phyloP scores from a whole-genome alignment of 129 eudicot species.

The Tagetes patula region DNA sequence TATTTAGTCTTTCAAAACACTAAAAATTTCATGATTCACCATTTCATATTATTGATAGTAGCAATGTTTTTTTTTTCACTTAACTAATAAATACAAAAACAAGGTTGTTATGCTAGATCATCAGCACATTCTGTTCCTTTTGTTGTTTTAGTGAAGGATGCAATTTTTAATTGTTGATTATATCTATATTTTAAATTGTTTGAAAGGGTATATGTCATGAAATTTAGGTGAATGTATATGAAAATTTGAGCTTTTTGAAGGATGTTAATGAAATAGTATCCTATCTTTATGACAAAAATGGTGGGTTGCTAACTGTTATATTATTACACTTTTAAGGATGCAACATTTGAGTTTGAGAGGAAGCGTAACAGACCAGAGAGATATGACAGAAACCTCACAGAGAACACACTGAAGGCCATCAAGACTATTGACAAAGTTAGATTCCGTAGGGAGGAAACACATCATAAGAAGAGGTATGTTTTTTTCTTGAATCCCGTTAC shows the following conservation, averaged over 20 bases:
- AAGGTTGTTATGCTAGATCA: neutral
- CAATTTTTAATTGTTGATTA: neutral
- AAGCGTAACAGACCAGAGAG: conserved; percentile 96
- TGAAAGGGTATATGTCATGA: neutral
- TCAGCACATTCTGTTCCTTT: neutral
- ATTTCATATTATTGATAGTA: neutral
- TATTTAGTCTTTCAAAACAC: neutral
- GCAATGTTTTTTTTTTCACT: neutral
- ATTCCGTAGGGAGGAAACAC: conserved; percentile 46
- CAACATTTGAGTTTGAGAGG: conserved; percentile 97
- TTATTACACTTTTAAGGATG: conserved; percentile 43
- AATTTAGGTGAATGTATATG: neutral
- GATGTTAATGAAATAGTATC: neutral
- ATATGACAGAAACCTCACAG: conserved; percentile 80
- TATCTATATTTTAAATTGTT: neutral
- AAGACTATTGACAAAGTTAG: conserved; percentile 64
- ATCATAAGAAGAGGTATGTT: conserved; percentile 48
- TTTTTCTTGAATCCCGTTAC: neutral
- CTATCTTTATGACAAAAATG: neutral
- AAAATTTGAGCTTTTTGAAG: neutral
- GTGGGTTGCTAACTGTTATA: neutral
- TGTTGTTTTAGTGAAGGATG: neutral
- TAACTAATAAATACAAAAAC: neutral
- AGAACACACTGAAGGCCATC: conserved; percentile 75
- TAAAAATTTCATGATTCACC: neutral